These are phyloP conservation scores for Teunomyces tritomae DNA, from an alignment of 805 yeast species.

Conservation along the genomic window DNA sequence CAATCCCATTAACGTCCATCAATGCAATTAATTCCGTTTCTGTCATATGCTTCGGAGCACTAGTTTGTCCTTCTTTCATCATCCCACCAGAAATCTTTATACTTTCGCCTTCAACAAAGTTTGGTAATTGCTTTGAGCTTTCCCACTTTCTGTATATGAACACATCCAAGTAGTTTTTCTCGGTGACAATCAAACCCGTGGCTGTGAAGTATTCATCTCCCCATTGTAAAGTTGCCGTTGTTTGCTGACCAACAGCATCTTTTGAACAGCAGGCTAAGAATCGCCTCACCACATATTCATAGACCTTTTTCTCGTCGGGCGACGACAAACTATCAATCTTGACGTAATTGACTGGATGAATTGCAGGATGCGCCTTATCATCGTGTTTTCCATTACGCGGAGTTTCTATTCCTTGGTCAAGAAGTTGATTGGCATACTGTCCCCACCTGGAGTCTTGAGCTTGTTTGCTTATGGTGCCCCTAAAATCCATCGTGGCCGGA, in stretches of 20 bases:
- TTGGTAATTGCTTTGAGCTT: conserved; percentile 61
- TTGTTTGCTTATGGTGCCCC: conserved; percentile 60
- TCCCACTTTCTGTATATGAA: conserved; percentile 82
- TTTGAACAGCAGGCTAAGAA: conserved; percentile 89
- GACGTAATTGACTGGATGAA: conserved; percentile 73
- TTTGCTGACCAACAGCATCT: conserved; percentile 78
- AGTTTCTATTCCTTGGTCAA: conserved; percentile 39
- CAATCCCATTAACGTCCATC: conserved; percentile 97
- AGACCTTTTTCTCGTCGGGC: conserved; percentile 63
- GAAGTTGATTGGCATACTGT: conserved; percentile 49
- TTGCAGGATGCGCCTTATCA: conserved; percentile 98
- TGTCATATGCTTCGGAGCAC: conserved; percentile 80
- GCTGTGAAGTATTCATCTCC: conserved; percentile 70
- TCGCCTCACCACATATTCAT: conserved; percentile 81
- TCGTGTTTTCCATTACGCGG: conserved; percentile 84
- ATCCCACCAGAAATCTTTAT: conserved; percentile 56
- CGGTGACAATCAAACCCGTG: conserved; percentile 71
- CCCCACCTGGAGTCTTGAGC: conserved; percentile 64
- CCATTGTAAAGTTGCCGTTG: conserved; percentile 69
- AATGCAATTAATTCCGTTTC: conserved; percentile 88
- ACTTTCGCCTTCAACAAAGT: conserved; percentile 53
- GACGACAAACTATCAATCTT: conserved; percentile 25
- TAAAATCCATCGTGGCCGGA: conserved; percentile 73
- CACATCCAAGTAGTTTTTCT: conserved; percentile 75
- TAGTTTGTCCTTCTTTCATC: conserved; percentile 70